Percentiles rank a stretch among this genome's conserved stretches.
phyloP scores from a whole-genome alignment of 352 stramenopile genomes.

The Phytophthora sp. region DNA sequence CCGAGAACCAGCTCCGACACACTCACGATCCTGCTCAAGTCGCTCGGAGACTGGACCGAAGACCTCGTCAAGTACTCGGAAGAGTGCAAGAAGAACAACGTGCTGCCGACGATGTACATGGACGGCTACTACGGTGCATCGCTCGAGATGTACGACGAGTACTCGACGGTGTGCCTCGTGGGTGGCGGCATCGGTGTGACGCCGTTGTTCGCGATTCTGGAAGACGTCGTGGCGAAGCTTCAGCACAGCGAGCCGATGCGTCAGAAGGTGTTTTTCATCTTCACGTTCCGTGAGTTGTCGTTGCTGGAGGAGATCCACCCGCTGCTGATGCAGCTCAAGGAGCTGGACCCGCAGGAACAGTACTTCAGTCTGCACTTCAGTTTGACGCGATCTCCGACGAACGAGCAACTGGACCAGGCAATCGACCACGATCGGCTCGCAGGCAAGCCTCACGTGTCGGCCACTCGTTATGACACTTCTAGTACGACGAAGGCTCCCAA shows the following conservation, averaged over 20 bases:
- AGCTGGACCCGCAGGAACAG: slow-evolving; percentile 31
- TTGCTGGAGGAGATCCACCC: slow-evolving; percentile 52
- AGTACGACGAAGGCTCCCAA: slow-evolving; percentile 5
- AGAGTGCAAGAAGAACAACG: slow-evolving; percentile 24
- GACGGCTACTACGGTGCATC: slow-evolving; percentile 59
- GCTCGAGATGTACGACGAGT: slow-evolving; percentile 41
- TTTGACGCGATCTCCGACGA: slow-evolving; percentile 33
- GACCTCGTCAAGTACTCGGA: slow-evolving; percentile 43
- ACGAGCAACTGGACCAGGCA: slow-evolving; percentile 10
- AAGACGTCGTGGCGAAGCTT: slow-evolving; percentile 42
- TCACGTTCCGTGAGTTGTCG: slow-evolving; percentile 48
- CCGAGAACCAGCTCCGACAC: slow-evolving; percentile 27
- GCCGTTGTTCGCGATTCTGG: slow-evolving; percentile 50
- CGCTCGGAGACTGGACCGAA: slow-evolving; percentile 36
- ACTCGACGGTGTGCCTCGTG: slow-evolving; percentile 44
- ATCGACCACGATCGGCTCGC: slow-evolving; percentile 33
- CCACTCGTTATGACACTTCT: slow-evolving; percentile 3
- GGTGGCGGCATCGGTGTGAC: slow-evolving; percentile 55
- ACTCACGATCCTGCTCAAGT: slow-evolving; percentile 53
- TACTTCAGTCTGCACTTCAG: slow-evolving; percentile 37
- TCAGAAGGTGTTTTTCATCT: slow-evolving; percentile 50
- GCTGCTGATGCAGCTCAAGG: slow-evolving; percentile 32
- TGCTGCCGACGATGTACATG: slow-evolving; percentile 43
- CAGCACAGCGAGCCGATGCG: neutral
- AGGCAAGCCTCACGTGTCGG: slow-evolving; percentile 7